A percentile compares a stretch with the other conserved stretches of the same genome.
These are phyloP conservation scores for Kluyveromyces nonfermentans DNA, from an alignment of 805 yeast species.

Conservation along the genomic window DNA sequence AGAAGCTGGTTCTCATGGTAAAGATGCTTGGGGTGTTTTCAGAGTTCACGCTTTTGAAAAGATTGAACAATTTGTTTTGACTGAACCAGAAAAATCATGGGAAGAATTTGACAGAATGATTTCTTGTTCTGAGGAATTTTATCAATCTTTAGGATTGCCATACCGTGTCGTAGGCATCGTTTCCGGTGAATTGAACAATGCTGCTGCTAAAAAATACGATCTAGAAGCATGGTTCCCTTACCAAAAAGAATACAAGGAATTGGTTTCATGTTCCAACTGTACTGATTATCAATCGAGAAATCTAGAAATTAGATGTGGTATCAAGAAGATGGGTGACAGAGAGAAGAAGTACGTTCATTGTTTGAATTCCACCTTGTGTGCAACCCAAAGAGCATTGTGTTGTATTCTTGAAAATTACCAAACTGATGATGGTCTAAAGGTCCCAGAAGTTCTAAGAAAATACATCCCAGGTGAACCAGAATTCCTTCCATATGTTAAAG, in stretches of 20 bases:
- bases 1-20: conserved; percentile 99
- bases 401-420: conserved; percentile 97
- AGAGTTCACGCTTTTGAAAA: conserved; percentile 98
- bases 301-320: conserved; percentile 97
- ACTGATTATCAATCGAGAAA: conserved; percentile 98
- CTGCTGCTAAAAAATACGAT: conserved; percentile 98
- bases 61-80: conserved; percentile 89
- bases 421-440: conserved; percentile 86
- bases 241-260: conserved; percentile 97
- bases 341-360: conserved; percentile 98
- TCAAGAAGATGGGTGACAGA: conserved; percentile 86
- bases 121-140: conserved; percentile 80
- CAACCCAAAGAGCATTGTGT: conserved; percentile 97
- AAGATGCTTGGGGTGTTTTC: conserved; percentile 99
- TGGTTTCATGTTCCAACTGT: conserved; percentile 97
- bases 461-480: conserved; percentile 99
- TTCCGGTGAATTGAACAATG: conserved; percentile 96
- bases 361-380: conserved; percentile 93
- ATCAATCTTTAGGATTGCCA: conserved; percentile 84
- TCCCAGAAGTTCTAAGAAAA: conserved; percentile 92
- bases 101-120: conserved; percentile 95
- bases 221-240: conserved; percentile 99
- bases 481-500: conserved; percentile 83
- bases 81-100: conserved; percentile 99
- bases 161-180: conserved; percentile 97